These are phyloP conservation scores for Colletotrichum liriopes DNA, from an alignment of 2,329 filamentous ascomycete genomes.

Conservation along the genomic window DNA sequence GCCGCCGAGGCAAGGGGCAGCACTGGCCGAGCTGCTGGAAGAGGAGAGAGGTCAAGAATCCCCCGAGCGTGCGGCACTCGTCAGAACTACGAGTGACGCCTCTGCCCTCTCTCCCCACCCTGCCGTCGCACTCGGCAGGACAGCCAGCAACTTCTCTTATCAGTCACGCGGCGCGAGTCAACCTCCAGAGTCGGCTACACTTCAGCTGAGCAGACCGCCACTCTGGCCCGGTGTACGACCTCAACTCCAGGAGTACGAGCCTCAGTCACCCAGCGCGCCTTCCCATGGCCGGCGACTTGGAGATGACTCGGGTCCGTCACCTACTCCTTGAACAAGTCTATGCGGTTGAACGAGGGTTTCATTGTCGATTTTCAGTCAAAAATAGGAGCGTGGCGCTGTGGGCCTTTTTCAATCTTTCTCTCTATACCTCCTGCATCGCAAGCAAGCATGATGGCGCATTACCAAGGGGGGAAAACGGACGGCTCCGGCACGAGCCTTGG, in stretches of 20 bases:
- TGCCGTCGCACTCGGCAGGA: conserved; percentile 23
- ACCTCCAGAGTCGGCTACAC: conserved; percentile 31
- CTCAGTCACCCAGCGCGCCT: conserved; percentile 22
- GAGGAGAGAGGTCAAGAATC: conserved; percentile 59
- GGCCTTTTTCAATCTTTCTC: background rate
- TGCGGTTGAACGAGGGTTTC: conserved; percentile 1
- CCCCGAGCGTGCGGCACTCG: conserved; percentile 25
- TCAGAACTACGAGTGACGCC: conserved; percentile 35
- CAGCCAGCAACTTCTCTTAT: conserved; percentile 38
- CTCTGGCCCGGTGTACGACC: conserved; percentile 60
- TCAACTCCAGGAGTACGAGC: conserved; percentile 51
- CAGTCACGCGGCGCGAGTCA: conserved; percentile 8
- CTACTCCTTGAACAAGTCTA: conserved; percentile 19
- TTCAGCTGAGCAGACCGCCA: conserved; percentile 55
- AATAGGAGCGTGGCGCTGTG: conserved; percentile 39
- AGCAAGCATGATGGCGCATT: conserved; percentile 33
- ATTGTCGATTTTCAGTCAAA: conserved; percentile 8
- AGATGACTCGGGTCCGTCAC: conserved; percentile 44
- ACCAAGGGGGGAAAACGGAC: conserved; percentile 20
- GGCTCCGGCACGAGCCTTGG: conserved; percentile 29
- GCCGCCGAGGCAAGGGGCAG: conserved; percentile 70
- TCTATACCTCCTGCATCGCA: conserved; percentile 25
- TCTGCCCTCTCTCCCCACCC: conserved; percentile 34
- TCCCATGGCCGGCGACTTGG: conserved; percentile 43
- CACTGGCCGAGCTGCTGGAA: conserved; percentile 70